phyloP scores from a whole-genome alignment of 345 rosid species.

The Gynandropsis gynandra region DNA sequence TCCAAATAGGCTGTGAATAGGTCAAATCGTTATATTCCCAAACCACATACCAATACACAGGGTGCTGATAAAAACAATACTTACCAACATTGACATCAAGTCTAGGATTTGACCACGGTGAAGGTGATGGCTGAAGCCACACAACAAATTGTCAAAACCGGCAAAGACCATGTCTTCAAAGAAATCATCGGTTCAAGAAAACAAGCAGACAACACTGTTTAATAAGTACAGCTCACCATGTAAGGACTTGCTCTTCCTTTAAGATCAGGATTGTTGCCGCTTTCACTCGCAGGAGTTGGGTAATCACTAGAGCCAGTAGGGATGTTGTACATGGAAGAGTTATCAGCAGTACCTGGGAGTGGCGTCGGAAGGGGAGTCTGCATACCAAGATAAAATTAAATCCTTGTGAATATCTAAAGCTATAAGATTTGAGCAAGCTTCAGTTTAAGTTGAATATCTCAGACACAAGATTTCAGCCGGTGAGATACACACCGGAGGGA shows the following conservation, averaged over 20 bases:
- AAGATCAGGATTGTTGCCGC: constrained; percentile 47
- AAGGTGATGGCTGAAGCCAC: constrained; percentile 66
- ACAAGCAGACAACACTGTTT: neutral
- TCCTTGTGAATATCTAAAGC: constrained; percentile 13
- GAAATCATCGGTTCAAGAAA: neutral
- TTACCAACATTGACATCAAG: constrained; percentile 96
- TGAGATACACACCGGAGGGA: neutral
- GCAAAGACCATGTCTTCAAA: neutral
- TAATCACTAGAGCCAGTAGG: constrained; percentile 89
- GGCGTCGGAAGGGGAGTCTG: constrained; percentile 87
- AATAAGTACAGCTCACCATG: constrained; percentile 44
- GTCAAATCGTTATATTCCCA: constrained; percentile 14
- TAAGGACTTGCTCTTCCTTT: constrained; percentile 81
- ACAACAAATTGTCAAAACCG: constrained; percentile 8
- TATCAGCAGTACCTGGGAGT: constrained; percentile 65
- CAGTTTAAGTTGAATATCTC: neutral
- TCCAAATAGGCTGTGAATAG: constrained; percentile 71
- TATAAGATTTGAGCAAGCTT: neutral
- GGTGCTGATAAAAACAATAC: constrained; percentile 25
- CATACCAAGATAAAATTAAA: constrained; percentile 13
- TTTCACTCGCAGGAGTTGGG: constrained; percentile 69
- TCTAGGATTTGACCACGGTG: constrained; percentile 82
- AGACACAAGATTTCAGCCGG: neutral
- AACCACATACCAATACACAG: constrained; percentile 13
- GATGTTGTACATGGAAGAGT: constrained; percentile 76